Evolutionary conservation across 2,329 filamentous ascomycete genomes (phyloP), one percentile per base, ranked within the genome.

Genomic region (Epichloe sibirici): DNA sequence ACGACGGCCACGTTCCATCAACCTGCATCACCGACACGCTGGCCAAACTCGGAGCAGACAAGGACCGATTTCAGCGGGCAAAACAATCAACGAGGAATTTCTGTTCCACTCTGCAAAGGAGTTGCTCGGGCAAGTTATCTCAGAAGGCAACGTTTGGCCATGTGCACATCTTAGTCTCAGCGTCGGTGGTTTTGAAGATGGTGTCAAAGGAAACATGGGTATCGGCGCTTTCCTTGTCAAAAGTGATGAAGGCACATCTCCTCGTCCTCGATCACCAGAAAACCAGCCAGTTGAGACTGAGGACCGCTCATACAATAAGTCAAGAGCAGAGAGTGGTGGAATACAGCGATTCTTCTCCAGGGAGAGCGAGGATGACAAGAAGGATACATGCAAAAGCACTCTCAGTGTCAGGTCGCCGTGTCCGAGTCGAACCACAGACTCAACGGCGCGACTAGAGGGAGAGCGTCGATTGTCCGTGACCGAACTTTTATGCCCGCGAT

Each of bases 161-260:
- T 97, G 93, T 64, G 76, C 82, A n/a, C 93, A 95, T 63, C 74
- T 98, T 8, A 93, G 88, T 53, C 71, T 97, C 45, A 90, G 86
- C 57, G 88, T 97, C 25, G 84, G 82, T n/a, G 90, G 89, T 0
- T 96, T 97, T 58, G 90, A 97, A 66, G 90, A 96, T 58, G 87
- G 88, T 2, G 73, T 91, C 53, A 81, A 77, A 42, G 86, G 88
- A 5, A 97, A 95, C 63, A 84, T 83, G 74, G 88, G 86, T 37
- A 97, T 98, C 58, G 85, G 86, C 45, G 77, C 80, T 1, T 97
- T 96, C 63, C 74, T 98, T n/a, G 73, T 95, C 28, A 85, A 85
- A 69, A 83, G 83, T 38, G 81, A 85, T 38, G 81, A 84, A 63
- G 80, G 80, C 55, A 76, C 78, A 12, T 56, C 62, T 17, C 51